phyloP scores from a whole-genome alignment of 2,329 filamentous ascomycete species.

The Phoma sp. region DNA sequence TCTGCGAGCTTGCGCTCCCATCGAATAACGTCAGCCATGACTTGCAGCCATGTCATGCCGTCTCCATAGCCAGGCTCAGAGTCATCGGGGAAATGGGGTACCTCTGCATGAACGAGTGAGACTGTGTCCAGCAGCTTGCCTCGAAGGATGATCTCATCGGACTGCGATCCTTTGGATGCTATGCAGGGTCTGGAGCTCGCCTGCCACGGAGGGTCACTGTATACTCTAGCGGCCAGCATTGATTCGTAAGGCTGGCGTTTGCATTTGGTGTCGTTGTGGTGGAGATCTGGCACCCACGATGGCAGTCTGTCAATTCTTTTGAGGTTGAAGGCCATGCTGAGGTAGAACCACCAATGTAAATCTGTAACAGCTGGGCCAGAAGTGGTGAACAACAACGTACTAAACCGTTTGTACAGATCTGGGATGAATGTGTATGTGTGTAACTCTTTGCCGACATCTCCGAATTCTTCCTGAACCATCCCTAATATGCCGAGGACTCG shows the following conservation, averaged over 20 bases:
- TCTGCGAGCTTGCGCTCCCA: conserved; percentile 2
- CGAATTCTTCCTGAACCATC: conserved; percentile 6
- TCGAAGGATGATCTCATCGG: not conserved
- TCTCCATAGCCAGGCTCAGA: not conserved
- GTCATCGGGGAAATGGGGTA: not conserved
- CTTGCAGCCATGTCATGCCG: not conserved
- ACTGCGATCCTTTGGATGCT: not conserved
- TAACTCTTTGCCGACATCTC: not conserved
- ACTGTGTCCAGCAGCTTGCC: conserved; percentile 1
- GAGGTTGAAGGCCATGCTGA: conserved; percentile 6
- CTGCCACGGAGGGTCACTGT: conserved; percentile 1
- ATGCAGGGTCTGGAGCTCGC: not conserved
- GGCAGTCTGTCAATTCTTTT: conserved; percentile 2
- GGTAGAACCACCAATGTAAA: conserved; percentile 1
- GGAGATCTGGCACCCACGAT: conserved; percentile 7
- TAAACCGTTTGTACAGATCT: conserved; percentile 2
- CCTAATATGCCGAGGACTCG: conserved; percentile 4
- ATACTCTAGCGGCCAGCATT: not conserved
- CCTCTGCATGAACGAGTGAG: not conserved
- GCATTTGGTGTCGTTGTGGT: not conserved
- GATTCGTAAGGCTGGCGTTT: conserved; percentile 1
- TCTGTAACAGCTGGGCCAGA: not conserved
- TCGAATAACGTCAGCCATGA: not conserved
- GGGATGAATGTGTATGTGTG: not conserved
- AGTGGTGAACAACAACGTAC: not conserved